Evolutionary conservation across 768 basidiomycete genomes (phyloP), one percentile per base, ranked within the genome.

Genomic region (Mycena polygramma): DNA sequence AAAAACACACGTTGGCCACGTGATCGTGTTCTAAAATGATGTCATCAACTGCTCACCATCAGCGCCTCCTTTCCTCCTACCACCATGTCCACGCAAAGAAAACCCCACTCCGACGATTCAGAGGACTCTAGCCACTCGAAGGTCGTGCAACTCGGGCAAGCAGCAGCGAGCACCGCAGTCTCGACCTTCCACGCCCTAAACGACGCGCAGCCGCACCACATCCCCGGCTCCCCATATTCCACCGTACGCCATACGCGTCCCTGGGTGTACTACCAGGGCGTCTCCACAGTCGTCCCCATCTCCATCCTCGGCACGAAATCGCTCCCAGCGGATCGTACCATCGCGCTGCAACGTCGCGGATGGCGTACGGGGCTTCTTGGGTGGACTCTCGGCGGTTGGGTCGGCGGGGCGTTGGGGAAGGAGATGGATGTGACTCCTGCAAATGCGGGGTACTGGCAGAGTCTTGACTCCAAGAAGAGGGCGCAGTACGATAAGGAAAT

Each of bases 241-340:
- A 84, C 83, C 75, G 72, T 86, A 63, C 78, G 85, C 59, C 83
- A 84, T 72, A 83, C 85, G 69, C 85, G 84, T 24, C 80, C 79
- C 35, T 74, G 79, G 63, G 76, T 80, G 26, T 77, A 86, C 57
- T 80, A 79, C 61, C 80, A 77, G 67, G 73, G 81, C 54, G 80
- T 82, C n/a, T 77, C 81, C 9, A 78, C 86, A 70, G 81, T 79
- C 37, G 84, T 86, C 75, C 64, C 77, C 59, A 82, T 86, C 15
- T 73, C 72, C 22, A 68, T 70, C 35, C 69, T 73, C 24, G 72
- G 72, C 7, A 13, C 22, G 14, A 45, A 24, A 9, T 19, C 65
- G 2, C 66, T 73, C 19, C 72, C 69, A 17, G 49, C 53, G 14
- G 64, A 73, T 15, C 75, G 78, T 9, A 69, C 80, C 24, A 71